Evolutionary conservation across 2,329 filamentous ascomycete genomes (phyloP), one percentile per base, ranked within the genome.

Genomic region (Diaporthe sp.): DNA sequence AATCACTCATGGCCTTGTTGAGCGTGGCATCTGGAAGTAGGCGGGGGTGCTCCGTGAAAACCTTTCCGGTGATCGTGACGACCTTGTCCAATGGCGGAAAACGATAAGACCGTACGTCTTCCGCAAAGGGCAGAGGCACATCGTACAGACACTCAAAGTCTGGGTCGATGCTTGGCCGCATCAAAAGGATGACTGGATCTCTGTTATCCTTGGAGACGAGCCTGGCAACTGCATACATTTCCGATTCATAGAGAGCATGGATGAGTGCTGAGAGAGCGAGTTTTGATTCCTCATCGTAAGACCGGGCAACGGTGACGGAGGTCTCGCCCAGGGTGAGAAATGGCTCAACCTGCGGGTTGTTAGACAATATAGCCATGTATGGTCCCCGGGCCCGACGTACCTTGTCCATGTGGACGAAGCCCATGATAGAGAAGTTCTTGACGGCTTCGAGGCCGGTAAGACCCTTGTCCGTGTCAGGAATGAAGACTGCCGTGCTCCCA

Each of bases 21-120:
- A 99, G 87, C 42, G 94, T 91, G 2, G 94, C 88, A 13, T 87
- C 92, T 0, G 97, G 97, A 2, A 99, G 86, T 75, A 97, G 92
- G 47, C 94, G 93, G 4, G 63, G 47, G 77, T 99, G 96, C 78
- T 96, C 92, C 15, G 90, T 94, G 65, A 98, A 86, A 12, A 90
- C 89, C 77, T 94, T 94, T 1, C 96, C 96, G 15, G 92, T 95
- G n/a, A 97, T 89, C 0, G 96, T 98, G 75, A 98, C 85, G 37
- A 98, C 93, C 76, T 91, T 93, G 81, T 98, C 96, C 15, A 99
- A 85, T 0, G 96, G 94, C 8, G 97, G 95, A 78, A 99, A 99
- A 73, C 92, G 93, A 82, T 98, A 98, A n/a, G 89, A 89, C 47
- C 97, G 91, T 63, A 98, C 88, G 80, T 99, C 97, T 85, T 99